These are phyloP conservation scores for Xylariales sp. DNA, from an alignment of 2,329 filamentous ascomycete species.

Conservation along the genomic window DNA sequence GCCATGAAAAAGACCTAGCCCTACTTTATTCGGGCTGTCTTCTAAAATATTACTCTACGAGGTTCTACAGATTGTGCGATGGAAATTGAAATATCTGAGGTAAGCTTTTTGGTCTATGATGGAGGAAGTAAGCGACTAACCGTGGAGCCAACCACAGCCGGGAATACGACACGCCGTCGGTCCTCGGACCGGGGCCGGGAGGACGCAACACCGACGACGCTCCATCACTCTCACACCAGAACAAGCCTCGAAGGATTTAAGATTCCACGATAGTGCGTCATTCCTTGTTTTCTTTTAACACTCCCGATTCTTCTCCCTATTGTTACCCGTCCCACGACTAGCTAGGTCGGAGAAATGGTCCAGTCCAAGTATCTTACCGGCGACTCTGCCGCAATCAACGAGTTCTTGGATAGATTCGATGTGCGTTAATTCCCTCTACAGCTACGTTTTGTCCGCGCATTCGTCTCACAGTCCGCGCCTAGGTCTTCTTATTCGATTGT, in stretches of 20 bases:
- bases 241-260: conserved; percentile 2
- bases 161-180: conserved; percentile 2
- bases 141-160: conserved; percentile 15
- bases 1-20: neutral
- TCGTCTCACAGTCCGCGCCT: conserved; percentile 27
- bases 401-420: conserved; percentile 92
- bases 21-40: neutral
- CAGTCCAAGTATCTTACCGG: conserved; percentile 78
- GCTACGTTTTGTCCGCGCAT: conserved; percentile 26
- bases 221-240: conserved; percentile 25
- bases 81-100: neutral
- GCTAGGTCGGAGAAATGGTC: conserved; percentile 46
- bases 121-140: neutral
- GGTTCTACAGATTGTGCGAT: neutral
- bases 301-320: neutral
- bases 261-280: conserved; percentile 9
- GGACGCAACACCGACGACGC: conserved; percentile 16
- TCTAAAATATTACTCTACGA: neutral
- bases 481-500: conserved; percentile 96
- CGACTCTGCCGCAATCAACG: conserved; percentile 78
- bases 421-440: conserved; percentile 66
- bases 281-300: neutral
- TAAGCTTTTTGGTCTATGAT: neutral
- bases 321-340: neutral
- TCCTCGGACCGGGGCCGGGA: neutral